Evolutionary conservation across 306 rosid species (phyloP).

Genomic region (Sechiopsis laciniata): DNA sequence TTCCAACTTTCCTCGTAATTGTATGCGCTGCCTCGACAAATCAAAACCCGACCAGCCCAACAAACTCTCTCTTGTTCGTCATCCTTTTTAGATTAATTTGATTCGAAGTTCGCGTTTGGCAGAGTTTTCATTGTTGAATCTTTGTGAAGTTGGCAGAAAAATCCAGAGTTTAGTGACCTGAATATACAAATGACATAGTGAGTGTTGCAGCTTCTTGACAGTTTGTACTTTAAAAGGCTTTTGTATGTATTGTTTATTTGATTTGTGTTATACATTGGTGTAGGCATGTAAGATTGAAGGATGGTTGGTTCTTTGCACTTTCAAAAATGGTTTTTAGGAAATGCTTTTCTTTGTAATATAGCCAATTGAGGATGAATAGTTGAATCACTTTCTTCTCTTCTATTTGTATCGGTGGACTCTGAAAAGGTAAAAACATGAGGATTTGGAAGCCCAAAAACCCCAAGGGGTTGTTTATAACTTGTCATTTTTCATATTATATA

Average conservation of each 20-base stretch:
- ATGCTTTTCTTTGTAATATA: constrained; percentile 43
- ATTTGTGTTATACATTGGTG: constrained; percentile 37
- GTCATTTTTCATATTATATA: too few relatives aligned
- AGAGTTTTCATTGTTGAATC: constrained; percentile 34
- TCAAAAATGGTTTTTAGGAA: constrained; percentile 25
- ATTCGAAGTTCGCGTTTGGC: constrained; percentile 33
- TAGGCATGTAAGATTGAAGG: constrained; percentile 40
- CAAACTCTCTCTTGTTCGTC: constrained; percentile 22
- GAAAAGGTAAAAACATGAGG: too few relatives aligned
- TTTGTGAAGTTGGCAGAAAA: constrained; percentile 38
- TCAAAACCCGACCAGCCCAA: constrained; percentile 31
- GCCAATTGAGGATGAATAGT: constrained; percentile 23
- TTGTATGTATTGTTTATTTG: constrained; percentile 53
- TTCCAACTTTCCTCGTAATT: constrained; percentile 74
- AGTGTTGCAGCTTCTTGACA: constrained; percentile 31
- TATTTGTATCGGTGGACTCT: too few relatives aligned
- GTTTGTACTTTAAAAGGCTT: constrained; percentile 28
- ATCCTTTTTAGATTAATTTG: constrained; percentile 26
- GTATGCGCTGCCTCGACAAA: neutral
- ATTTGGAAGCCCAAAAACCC: too few relatives aligned
- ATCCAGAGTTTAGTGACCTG: constrained; percentile 29
- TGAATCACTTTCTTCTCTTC: too few relatives aligned
- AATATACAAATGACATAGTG: constrained; percentile 19
- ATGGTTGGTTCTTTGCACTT: constrained; percentile 23
- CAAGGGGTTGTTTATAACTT: too few relatives aligned